Base-by-base conservation (phyloP, 768 basidiomycete genomes). In the Trametes elegans region DNA sequence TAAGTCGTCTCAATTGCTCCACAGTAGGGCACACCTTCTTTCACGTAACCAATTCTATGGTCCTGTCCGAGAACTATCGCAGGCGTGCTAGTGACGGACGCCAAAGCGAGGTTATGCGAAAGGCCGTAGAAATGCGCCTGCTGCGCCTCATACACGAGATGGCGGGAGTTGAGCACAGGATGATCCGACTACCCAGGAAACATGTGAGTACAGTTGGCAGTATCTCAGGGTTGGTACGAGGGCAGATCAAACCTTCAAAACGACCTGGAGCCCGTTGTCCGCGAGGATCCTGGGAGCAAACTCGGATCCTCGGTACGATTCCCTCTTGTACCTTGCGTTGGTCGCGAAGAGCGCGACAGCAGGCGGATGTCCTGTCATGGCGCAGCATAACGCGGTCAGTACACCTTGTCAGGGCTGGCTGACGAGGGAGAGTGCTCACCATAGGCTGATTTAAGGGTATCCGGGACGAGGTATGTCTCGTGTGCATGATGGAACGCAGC, bases 381-480 rank as follows among this genome's bases (percentile, higher is more conserved):
- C n/a, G n/a, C n/a, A n/a, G n/a, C n/a, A n/a, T n/a, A n/a, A n/a
- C n/a, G n/a, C n/a, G n/a, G n/a, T n/a, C 7, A n/a, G 14, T 10
- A 16, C 24, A 16, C 24, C 32, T 16, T 19, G n/a, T 26, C 21
- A 50, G 13, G n/a, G 11, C 7, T 27, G 34, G 3, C 4, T 46
- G 26, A 3, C 24, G 2, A n/a, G 7, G 18, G 5, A 19, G 18
- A 28, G 11, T 1, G 28, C 45, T n/a, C 19, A 62, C 61, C 66
- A 26, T 77, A 93, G 58, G 85, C 82, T 68, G 80, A 75, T 69
- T 92, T 95, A 54, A 98, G 72, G 3, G 87, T 71, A 24, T 84
- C 82, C 0, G 93, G 91, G 18, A 94, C 88, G n/a, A 97, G 79
- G 70, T 91, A 97, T 1, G 92, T 83, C 68, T 95, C 93, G 54